Percentiles rank a stretch among this genome's conserved stretches.
phyloP scores from a whole-genome alignment of 352 stramenopile genomes.

The Pilasporangium apinafurcum region DNA sequence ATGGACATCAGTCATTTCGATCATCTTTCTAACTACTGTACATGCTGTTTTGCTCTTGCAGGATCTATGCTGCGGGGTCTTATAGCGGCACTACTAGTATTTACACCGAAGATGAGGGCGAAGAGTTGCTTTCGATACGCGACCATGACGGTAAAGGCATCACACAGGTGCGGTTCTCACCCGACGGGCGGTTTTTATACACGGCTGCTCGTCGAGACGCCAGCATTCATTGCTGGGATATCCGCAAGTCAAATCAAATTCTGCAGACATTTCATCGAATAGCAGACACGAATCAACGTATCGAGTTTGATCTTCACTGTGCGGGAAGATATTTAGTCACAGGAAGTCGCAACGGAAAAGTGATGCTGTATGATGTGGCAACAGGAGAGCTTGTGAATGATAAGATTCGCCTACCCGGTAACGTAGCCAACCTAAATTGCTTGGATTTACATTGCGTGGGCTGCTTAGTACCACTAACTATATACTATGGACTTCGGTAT shows the following conservation, averaged over 20 bases:
- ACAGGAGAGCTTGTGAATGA: slow-evolving; percentile 48
- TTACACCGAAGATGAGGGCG: slow-evolving; percentile 75
- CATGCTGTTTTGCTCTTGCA: not conserved
- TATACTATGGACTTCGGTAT: not conserved
- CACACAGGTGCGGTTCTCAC: slow-evolving; percentile 75
- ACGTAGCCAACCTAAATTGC: too few relatives aligned
- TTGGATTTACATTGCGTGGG: too few relatives aligned
- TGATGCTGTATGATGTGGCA: slow-evolving; percentile 53
- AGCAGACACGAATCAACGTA: slow-evolving; percentile 65
- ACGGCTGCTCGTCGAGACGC: slow-evolving; percentile 64
- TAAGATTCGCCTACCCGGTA: slow-evolving; percentile 20
- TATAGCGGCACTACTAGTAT: slow-evolving; percentile 80
- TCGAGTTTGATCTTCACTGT: slow-evolving; percentile 75
- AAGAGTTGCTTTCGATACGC: slow-evolving; percentile 48
- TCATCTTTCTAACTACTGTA: not conserved
- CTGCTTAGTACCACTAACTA: too few relatives aligned
- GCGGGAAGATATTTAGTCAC: slow-evolving; percentile 53
- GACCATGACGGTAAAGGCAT: slow-evolving; percentile 76
- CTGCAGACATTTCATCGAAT: slow-evolving; percentile 51
- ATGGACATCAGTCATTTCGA: not conserved
- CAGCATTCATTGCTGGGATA: slow-evolving; percentile 83
- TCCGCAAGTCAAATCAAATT: slow-evolving; percentile 63
- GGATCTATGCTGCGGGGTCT: slow-evolving; percentile 79
- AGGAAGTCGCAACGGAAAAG: slow-evolving; percentile 39
- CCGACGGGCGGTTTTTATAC: slow-evolving; percentile 66